phyloP scores from a whole-genome alignment of 2,329 filamentous ascomycete species.

The Sphaerostilbella broomeana region DNA sequence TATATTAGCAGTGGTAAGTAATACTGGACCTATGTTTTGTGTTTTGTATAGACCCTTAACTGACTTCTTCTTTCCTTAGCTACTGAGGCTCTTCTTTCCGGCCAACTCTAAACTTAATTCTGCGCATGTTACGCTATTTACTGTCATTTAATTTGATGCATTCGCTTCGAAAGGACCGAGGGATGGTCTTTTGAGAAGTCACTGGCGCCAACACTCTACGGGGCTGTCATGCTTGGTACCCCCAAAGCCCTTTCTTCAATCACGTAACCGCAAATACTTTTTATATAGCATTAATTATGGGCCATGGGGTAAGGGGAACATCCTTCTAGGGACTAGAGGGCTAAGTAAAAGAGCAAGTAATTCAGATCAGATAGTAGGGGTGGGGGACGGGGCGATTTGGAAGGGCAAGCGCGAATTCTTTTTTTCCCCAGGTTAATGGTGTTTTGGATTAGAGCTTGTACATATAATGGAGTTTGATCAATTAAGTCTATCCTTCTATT shows the following conservation, averaged over 20 bases:
- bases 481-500: no score
- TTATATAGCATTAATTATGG: slow-evolving; percentile 4
- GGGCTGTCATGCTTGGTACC: slow-evolving; percentile 2
- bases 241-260: no score
- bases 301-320: not conserved
- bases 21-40: not conserved
- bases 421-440: not conserved
- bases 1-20: slow-evolving; percentile 89
- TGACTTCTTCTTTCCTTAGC: slow-evolving; percentile 35
- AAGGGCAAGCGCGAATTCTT: no score
- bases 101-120: slow-evolving; percentile 53
- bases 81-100: slow-evolving; percentile 72
- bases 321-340: not conserved
- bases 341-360: no score
- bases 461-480: slow-evolving; percentile 1
- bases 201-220: not conserved
- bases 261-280: no score
- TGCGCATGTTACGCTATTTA: not conserved
- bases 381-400: no score
- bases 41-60: not conserved
- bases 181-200: not conserved
- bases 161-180: not conserved
- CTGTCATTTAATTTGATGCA: slow-evolving; percentile 8
- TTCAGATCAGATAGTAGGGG: no score
- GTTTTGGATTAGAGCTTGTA: not conserved